Evolutionary conservation across 192 early-diverging fungal species (phyloP), one percentile per base, ranked within the genome.

Genomic region (Dispira simplex): DNA sequence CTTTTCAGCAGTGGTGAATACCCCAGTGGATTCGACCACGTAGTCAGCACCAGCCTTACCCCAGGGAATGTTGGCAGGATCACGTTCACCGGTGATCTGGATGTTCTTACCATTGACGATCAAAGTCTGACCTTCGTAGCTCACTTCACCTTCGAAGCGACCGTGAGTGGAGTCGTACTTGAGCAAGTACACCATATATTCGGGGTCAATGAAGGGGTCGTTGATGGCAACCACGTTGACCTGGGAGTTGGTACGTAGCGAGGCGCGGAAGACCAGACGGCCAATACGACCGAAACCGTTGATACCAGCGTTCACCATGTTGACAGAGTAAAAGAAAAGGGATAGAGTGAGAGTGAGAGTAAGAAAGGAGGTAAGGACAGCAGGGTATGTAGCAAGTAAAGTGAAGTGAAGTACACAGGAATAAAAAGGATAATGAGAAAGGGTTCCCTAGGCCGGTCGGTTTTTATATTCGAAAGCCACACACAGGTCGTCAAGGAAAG

Each of bases 81-180:
- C 81, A 68, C 77, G 83, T 77, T 81, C 81, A 65, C 77, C 66
- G 78, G 79, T 83, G 73, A 92, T 85, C 47, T 75, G 53, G 74
- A 97, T 90, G 49, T 73, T 48, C 63, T 84, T 65, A 66, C 94
- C 93, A 76, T 97, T 89, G 62, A 99, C 85, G 64, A 91, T 59
- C 16, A 99, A 83, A 81, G 91, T 91, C 69, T 87, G 90, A 74
- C 88, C 81, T 79, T 88, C 82, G 71, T 77, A 68, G 68, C 79
- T 75, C 65, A 93, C 87, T 25, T 80, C 79, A 62, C 90, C 92
- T 75, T 90, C 86, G 87, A 85, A 91, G 62, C 84, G 85, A 62
- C 96, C 96, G 79, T 99, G 96, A 69, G 93, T 95, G 46, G 96
- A 95, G 85, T 99, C 96, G 76, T 94, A 99, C 83, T 96, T 91